A percentile compares a stretch with the other conserved stretches of the same genome.
Evolutionary conservation across 371 early-diverging fungal genomes (phyloP).

Genomic region (Chytridium lagenaria): DNA sequence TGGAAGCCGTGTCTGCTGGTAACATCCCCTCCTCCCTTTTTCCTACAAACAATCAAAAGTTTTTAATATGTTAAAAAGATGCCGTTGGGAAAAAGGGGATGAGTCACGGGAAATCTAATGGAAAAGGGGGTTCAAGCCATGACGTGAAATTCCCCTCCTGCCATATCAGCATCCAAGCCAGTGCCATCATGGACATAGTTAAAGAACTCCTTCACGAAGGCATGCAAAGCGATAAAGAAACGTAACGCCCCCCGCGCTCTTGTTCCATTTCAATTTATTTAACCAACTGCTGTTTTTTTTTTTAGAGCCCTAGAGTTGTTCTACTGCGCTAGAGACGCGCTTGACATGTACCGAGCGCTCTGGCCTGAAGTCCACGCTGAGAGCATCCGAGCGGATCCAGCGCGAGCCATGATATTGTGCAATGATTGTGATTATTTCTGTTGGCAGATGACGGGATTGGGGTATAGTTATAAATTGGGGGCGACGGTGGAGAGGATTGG

Average conservation of each 20-base stretch:
- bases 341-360: constrained; percentile 57
- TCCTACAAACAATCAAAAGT: constrained; percentile 8
- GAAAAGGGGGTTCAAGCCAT: constrained; percentile 24
- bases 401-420: constrained; percentile 56
- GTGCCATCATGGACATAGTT: constrained; percentile 60
- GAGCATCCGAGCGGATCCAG: constrained; percentile 34
- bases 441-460: constrained; percentile 58
- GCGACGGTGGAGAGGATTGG: constrained; percentile 30
- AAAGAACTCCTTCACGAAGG: constrained; percentile 53
- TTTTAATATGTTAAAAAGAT: constrained; percentile 12
- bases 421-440: constrained; percentile 62
- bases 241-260: constrained; percentile 23
- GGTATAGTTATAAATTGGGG: constrained; percentile 48
- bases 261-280: background rate
- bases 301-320: constrained; percentile 41
- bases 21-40: background rate
- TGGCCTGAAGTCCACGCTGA: constrained; percentile 47
- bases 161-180: constrained; percentile 59
- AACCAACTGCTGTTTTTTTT: constrained; percentile 2
- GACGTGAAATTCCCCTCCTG: constrained; percentile 52
- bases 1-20: constrained; percentile 47
- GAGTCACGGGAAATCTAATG: background rate
- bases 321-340: constrained; percentile 57
- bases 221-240: constrained; percentile 25
- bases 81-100: constrained; percentile 13